Base-by-base conservation (phyloP, 805 yeast genomes). In the Metschnikowia shivogae region DNA sequence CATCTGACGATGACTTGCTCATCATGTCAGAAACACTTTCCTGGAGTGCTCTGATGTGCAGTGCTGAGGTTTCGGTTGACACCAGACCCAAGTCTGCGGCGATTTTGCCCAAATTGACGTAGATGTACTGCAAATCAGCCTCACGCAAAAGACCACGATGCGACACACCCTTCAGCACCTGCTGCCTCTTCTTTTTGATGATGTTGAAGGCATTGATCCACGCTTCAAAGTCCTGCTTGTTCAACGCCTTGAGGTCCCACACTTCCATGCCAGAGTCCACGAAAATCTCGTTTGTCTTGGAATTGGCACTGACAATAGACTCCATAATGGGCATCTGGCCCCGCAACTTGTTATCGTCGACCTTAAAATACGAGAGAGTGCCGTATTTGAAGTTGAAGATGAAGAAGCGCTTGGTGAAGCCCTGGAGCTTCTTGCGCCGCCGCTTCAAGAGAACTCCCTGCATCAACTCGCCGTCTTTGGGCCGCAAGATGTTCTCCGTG, bases 201-300 rank as follows among this genome's bases (percentile, higher is more conserved):
- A 65, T 64, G 55, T 88, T 84, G 52, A 90, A 77, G 1, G 96
- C 95, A 42, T 81, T 75, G 11, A 85, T 78, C 99, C 99, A 93
- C 5, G 78, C 72, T 30, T 80, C 76, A 76, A 89, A 93, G 52
- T 86, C 90, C 6, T 74, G 70, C 9, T 65, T 64, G 45, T 73
- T 80, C 38, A 73, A 67, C 0, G 97, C 86, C 56, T 86, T 87
- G 48, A 92, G 70, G 32, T 80, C 81, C 98, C 98, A 92, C 8
- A 86, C 82, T 61, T 92, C 98, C 81, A 92, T 82, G 2, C 98
- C 98, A 0, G 97, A 89, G 62, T 93, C 97, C 47, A 93, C 77
- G 37, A 84, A 81, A 35, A 93, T 81, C 56, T 86, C 84, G 43
- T 78, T 67, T 20, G 80, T 78, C 46, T 77, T 77, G 22, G 79